A percentile compares a stretch with the other conserved stretches of the same genome.
These are phyloP conservation scores for Echeveria elegans DNA, from an alignment of 164 flowering plant species.

Conservation along the genomic window DNA sequence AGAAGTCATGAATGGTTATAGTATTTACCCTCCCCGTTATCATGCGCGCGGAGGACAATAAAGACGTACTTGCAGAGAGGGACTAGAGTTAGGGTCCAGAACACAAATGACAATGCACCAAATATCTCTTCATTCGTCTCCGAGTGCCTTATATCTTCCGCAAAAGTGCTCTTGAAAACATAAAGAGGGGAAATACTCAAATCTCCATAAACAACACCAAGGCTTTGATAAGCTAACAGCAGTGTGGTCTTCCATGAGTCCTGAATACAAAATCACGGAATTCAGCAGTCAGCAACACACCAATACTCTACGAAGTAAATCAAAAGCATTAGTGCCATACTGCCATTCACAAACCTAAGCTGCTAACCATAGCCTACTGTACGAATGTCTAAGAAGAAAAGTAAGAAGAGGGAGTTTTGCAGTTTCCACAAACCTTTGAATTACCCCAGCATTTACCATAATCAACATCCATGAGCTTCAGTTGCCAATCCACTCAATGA, in stretches of 20 bases:
- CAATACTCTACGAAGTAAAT: background rate
- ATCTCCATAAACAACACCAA: constrained; percentile 92
- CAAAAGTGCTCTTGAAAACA: constrained; percentile 83
- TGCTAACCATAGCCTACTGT: background rate
- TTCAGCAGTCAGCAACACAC: background rate
- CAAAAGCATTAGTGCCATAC: background rate
- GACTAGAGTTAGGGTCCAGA: constrained; percentile 68
- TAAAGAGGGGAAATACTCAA: constrained; percentile 78
- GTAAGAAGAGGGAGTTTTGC: constrained; percentile 3
- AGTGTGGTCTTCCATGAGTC: constrained; percentile 64
- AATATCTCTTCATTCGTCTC: constrained; percentile 83
- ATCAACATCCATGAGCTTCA: constrained; percentile 22
- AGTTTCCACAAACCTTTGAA: constrained; percentile 26
- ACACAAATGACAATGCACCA: constrained; percentile 76
- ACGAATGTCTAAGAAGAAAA: no score
- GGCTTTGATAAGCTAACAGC: constrained; percentile 76
- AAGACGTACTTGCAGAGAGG: constrained; percentile 75
- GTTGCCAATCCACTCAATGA: constrained; percentile 7
- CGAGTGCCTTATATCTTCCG: constrained; percentile 72
- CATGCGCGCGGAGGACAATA: constrained; percentile 70
- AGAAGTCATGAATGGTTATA: background rate
- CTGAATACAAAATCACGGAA: constrained; percentile 19
- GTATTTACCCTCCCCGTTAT: constrained; percentile 65
- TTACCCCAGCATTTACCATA: constrained; percentile 23
- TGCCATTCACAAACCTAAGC: no score